Base-by-base conservation (phyloP, 2,329 filamentous ascomycete species). In the Fusarium burgessii region DNA sequence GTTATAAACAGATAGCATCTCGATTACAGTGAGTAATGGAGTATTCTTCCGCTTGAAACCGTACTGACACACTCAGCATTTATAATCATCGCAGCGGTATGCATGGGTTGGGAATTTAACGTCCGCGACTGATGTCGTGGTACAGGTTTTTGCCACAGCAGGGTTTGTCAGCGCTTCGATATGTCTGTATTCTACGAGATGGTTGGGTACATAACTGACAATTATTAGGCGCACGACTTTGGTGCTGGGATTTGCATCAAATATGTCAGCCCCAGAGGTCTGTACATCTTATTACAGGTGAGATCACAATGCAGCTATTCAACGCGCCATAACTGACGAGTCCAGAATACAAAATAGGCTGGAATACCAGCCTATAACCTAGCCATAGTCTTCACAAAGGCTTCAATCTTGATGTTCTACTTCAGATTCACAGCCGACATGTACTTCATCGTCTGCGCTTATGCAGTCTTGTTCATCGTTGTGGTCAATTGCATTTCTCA, bases 71-170 rank as follows among this genome's bases (percentile, higher is more conserved):
- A 12, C 18, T 4, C 6, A 27, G 42, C 23, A 6, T 15, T 45
- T 7, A 13, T 45, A 6, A 8, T 45, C 6, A 27, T 13, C 7
- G 23, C 17, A 45, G 15, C 42, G 8, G 11, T 18, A 45, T 15
- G 7, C 27, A 17, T 4, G 11, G 6, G 4, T 10, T 43, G 4
- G 23, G 23, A 23, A 23, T 7, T 18, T 3, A 7, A 8, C 3
- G 23, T 12, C 7, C 15, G 17, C 0, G 11, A 6, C 17, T 27
- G 3, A 45, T 45, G 4, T 6, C 4, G 7, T 4, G 23, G 7
- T 17, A 45, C 13, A 13, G 42, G 15, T 13, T 0, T 27, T 45
- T 27, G 15, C 23, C 4, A 18, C 11, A 8, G 4, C 25, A 4
- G 17, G 15, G 18, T 18, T 23, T 13, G 18, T 18, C 11, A 27